These are phyloP conservation scores for Priceomyces carsonii DNA, from an alignment of 805 yeast genomes.

Conservation along the genomic window DNA sequence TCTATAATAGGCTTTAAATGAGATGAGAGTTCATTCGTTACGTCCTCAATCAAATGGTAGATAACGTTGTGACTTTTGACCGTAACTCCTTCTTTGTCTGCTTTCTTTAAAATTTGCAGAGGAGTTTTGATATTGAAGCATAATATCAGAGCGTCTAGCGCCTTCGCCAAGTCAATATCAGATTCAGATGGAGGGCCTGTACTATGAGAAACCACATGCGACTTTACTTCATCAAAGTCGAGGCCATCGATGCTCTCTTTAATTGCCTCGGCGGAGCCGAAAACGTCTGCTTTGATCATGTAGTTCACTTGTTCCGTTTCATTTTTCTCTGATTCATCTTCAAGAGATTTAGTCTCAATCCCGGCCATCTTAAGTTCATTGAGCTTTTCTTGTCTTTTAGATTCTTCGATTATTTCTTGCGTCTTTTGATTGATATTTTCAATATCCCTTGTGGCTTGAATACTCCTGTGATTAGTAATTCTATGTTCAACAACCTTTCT, in stretches of 20 bases:
- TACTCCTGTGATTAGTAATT: constrained; percentile 48
- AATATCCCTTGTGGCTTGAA: constrained; percentile 63
- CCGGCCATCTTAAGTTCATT: constrained; percentile 65
- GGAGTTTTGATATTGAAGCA: constrained; percentile 77
- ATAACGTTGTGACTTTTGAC: constrained; percentile 75
- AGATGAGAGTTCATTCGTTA: constrained; percentile 61
- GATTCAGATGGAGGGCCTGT: constrained; percentile 72
- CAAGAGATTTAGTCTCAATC: constrained; percentile 49
- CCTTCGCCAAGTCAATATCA: constrained; percentile 41
- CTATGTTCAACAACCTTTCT: constrained; percentile 74
- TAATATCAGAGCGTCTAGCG: constrained; percentile 62
- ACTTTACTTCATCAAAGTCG: constrained; percentile 84
- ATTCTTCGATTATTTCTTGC: constrained; percentile 51
- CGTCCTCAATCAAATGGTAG: constrained; percentile 84
- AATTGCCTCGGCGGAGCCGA: constrained; percentile 94
- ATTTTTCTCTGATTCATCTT: constrained; percentile 18
- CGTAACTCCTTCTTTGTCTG: constrained; percentile 55
- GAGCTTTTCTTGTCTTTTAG: constrained; percentile 52
- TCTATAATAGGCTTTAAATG: constrained; percentile 68
- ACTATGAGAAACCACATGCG: constrained; percentile 67
- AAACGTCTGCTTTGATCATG: constrained; percentile 86
- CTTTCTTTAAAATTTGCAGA: constrained; percentile 59
- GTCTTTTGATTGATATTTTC: constrained; percentile 71
- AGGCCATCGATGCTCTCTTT: constrained; percentile 73
- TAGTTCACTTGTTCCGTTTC: constrained; percentile 46